Evolutionary conservation across 2,329 filamentous ascomycete genomes (phyloP), one percentile per base, ranked within the genome.

Genomic region (Ciborinia camelliae): DNA sequence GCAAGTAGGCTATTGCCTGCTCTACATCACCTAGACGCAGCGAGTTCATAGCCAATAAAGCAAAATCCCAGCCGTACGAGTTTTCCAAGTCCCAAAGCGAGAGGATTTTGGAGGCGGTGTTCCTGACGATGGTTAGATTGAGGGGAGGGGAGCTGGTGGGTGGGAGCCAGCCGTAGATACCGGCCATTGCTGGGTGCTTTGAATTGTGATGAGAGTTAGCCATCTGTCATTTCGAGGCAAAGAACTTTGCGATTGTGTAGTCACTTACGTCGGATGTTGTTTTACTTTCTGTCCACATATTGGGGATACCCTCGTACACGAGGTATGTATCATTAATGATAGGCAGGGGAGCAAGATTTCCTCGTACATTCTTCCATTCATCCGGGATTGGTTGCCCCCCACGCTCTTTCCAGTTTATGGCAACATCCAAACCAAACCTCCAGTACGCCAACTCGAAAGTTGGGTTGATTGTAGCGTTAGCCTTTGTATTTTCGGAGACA

Each of bases 391-490:
- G 52, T n/a, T 79, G 74, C 2, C 75, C 75, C 55, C 81, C 80
- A 4, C 83, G 77, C 54, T 74, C 65, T 70, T 82, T 83, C 84
- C 85, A 87, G 12, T 74, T 69, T 2, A 77, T 75, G 4, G 84
- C 85, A 1, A 86, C 73, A 30, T 82, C 79, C 20, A 87, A 77
- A 1, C 85, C 85, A 66, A 87, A 87, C 20, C 81, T 78, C 84
- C 84, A 87, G 73, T 87, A 87, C 8, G 84, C 68, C 7, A 84
- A 75, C 74, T 87, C 85, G 64, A 87, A 87, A 0, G 83, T 80
- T 23, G 85, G 82, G 68, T 87, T 87, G 2, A 81, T 71, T 0
- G 84, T 86, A 1, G 70, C 73, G 66, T 86, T 86, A 0, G 84
- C 83, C 14, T 79, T 78, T 0, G 85, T 86, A 68, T 86, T 87